These are phyloP conservation scores for Sordaria brevicollis DNA, from an alignment of 495 filamentous ascomycete genomes.

Conservation along the genomic window DNA sequence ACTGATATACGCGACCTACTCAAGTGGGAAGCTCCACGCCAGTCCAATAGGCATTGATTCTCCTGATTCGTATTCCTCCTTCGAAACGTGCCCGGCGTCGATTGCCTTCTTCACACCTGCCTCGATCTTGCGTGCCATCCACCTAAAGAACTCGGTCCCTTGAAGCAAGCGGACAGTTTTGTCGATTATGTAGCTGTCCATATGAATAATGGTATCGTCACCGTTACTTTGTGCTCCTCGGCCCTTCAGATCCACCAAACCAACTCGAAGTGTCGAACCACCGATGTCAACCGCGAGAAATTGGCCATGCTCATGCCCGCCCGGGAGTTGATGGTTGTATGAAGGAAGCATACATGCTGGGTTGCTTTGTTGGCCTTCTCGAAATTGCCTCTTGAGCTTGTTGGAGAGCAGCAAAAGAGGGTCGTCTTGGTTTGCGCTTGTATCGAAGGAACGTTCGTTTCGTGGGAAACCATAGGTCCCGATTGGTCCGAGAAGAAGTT, in stretches of 20 bases:
- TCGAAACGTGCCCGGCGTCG: constrained; percentile 16
- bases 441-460: not conserved
- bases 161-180: constrained; percentile 31
- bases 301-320: constrained; percentile 57
- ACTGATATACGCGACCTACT: constrained; percentile 39
- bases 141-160: constrained; percentile 56
- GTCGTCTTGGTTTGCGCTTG: constrained; percentile 1
- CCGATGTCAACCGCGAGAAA: constrained; percentile 55
- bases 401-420: constrained; percentile 28
- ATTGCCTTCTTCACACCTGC: constrained; percentile 33
- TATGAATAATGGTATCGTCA: constrained; percentile 33
- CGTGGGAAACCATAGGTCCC: constrained; percentile 1
- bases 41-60: constrained; percentile 51
- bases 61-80: not conserved
- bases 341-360: constrained; percentile 48
- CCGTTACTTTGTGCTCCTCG: constrained; percentile 15
- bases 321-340: constrained; percentile 62
- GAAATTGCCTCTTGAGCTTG: constrained; percentile 37
- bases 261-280: constrained; percentile 72
- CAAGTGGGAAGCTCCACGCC: constrained; percentile 82
- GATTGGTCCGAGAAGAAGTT: constrained; percentile 27
- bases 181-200: constrained; percentile 42
- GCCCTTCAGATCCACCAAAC: constrained; percentile 57
- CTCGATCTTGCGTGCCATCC: constrained; percentile 73
- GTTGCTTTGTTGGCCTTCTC: constrained; percentile 33